Evolutionary conservation across 179 eudicot species (phyloP).

Genomic region (Beta lomatogona): DNA sequence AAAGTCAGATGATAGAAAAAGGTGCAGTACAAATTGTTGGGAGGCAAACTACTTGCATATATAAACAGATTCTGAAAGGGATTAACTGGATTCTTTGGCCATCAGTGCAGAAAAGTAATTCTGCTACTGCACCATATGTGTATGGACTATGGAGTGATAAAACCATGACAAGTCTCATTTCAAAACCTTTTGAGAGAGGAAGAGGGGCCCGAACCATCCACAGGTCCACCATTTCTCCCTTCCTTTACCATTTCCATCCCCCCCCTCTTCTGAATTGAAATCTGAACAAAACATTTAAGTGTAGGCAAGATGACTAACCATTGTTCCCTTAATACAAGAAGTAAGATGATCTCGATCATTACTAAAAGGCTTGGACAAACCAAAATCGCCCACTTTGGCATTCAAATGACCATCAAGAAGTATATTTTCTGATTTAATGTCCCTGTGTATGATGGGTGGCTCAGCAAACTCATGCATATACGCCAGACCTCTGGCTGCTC

Average conservation of each 20-base stretch:
- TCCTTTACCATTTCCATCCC: no score
- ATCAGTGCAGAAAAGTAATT: background rate
- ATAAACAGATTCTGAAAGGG: background rate
- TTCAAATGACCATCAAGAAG: slow-evolving; percentile 33
- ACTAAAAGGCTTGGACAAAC: slow-evolving; percentile 30
- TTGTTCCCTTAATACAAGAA: slow-evolving; percentile 43
- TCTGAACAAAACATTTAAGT: background rate
- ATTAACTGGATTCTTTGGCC: background rate
- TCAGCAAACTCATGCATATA: slow-evolving; percentile 48
- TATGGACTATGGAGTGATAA: background rate
- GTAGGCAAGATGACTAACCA: slow-evolving; percentile 30
- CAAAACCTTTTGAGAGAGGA: background rate
- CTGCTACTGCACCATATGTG: background rate
- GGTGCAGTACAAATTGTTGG: background rate
- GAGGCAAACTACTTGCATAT: background rate
- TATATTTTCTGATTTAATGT: slow-evolving; percentile 40
- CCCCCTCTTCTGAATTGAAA: background rate
- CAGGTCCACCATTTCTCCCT: background rate
- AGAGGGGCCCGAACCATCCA: background rate
- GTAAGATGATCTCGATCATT: slow-evolving; percentile 26
- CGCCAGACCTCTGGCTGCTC: slow-evolving; percentile 42
- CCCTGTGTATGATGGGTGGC: slow-evolving; percentile 46
- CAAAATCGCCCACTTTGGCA: slow-evolving; percentile 47
- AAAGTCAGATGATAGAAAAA: background rate
- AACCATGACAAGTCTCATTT: background rate